Percentiles rank a stretch among this genome's conserved stretches.
These are phyloP conservation scores for Hamamelis virginiana DNA, from an alignment of 164 flowering plant genomes.

Conservation along the genomic window DNA sequence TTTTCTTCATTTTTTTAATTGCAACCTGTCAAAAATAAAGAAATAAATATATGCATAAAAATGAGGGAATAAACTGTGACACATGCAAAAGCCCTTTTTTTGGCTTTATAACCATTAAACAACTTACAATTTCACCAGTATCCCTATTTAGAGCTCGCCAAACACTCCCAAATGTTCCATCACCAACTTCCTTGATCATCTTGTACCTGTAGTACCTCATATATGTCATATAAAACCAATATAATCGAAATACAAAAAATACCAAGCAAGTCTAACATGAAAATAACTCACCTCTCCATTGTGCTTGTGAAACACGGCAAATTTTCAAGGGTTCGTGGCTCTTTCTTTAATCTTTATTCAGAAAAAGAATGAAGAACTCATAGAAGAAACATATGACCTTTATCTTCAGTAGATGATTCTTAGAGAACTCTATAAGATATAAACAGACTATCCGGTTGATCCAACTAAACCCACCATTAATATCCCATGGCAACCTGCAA, in stretches of 20 bases:
- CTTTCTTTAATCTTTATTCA: slow-evolving; percentile 43
- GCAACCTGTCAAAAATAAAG: slow-evolving; percentile 65
- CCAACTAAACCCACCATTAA: slow-evolving; percentile 47
- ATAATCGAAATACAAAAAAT: not conserved
- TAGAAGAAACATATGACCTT: slow-evolving; percentile 20
- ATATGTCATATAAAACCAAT: not conserved
- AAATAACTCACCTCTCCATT: slow-evolving; percentile 79
- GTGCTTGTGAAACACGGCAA: slow-evolving; percentile 17
- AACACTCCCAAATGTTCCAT: slow-evolving; percentile 96
- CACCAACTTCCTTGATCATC: slow-evolving; percentile 95
- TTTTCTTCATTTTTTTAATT: slow-evolving; percentile 92
- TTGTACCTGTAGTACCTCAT: slow-evolving; percentile 54
- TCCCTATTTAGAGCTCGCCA: slow-evolving; percentile 92
- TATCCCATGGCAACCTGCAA: slow-evolving; percentile 18
- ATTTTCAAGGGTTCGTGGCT: slow-evolving; percentile 20
- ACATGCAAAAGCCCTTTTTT: not conserved
- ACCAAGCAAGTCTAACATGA: not conserved
- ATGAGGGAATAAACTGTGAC: not conserved
- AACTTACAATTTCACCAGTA: slow-evolving; percentile 90
- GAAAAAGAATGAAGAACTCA: slow-evolving; percentile 15
- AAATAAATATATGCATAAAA: not conserved
- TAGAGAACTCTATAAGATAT: slow-evolving; percentile 17
- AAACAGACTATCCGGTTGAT: slow-evolving; percentile 24
- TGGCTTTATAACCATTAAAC: not conserved
- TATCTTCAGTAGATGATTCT: slow-evolving; percentile 17